phyloP scores from a whole-genome alignment of 495 filamentous ascomycete species.

The Chaetomium cochliodes region DNA sequence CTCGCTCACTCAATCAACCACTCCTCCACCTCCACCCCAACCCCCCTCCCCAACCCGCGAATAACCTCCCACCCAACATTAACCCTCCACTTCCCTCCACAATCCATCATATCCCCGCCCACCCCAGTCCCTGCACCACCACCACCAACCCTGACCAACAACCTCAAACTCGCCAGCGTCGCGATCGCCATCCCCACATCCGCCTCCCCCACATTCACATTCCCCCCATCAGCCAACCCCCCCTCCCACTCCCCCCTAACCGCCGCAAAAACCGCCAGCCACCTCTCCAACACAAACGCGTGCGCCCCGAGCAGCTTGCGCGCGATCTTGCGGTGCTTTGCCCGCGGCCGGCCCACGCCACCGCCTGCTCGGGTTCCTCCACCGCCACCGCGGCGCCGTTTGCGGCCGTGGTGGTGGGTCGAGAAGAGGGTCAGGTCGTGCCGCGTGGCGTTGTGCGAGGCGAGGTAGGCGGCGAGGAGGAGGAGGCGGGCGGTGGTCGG shows the following conservation, averaged over 20 bases:
- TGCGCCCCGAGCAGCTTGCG: slow-evolving; percentile 70
- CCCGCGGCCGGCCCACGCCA: slow-evolving; percentile 41
- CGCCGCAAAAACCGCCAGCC: slow-evolving; percentile 82
- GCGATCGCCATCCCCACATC: slow-evolving; percentile 71
- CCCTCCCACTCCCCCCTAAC: slow-evolving; percentile 66
- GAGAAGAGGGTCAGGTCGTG: slow-evolving; percentile 83
- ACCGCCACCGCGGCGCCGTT: slow-evolving; percentile 37
- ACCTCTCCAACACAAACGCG: slow-evolving; percentile 80
- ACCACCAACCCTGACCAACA: slow-evolving; percentile 63
- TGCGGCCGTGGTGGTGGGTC: slow-evolving; percentile 61
- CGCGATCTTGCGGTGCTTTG: slow-evolving; percentile 67
- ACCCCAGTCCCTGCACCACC: slow-evolving; percentile 38
- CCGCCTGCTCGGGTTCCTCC: slow-evolving; percentile 18
- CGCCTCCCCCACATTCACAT: slow-evolving; percentile 48
- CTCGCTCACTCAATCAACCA: slow-evolving; percentile 58
- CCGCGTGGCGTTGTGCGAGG: slow-evolving; percentile 79
- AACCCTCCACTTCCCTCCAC: slow-evolving; percentile 67
- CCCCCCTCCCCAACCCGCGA: slow-evolving; percentile 59
- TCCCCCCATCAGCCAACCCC: slow-evolving; percentile 16
- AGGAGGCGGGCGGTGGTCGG: slow-evolving; percentile 81
- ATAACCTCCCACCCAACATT: slow-evolving; percentile 75
- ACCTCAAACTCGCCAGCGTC: slow-evolving; percentile 72
- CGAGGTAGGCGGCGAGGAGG: slow-evolving; percentile 84
- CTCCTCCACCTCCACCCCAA: slow-evolving; percentile 71
- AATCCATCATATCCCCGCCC: slow-evolving; percentile 60